Evolutionary conservation across 2,329 filamentous ascomycete species (phyloP), one percentile per base, ranked within the genome.

Genomic region (Aspergillus sojae): DNA sequence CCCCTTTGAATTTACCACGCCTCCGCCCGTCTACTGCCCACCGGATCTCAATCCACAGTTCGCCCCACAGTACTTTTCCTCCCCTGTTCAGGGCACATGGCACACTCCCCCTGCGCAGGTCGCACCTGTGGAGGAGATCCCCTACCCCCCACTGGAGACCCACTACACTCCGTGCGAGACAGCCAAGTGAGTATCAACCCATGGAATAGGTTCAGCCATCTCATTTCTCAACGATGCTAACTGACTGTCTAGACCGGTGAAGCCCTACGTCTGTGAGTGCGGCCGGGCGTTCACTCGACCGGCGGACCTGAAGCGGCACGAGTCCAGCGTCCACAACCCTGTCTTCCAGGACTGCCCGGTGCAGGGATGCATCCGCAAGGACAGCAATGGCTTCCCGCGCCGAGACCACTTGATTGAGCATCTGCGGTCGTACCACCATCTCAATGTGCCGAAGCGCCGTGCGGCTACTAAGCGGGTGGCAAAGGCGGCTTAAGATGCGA

Each of bases 371-470:
- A 71, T 74, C 46, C 79, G 83, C 19, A 84, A 83, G 68, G 79
- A 78, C 5, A 70, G 66, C 46, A 75, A 80, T 63, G 86, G 85
- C 0, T 88, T 88, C 68, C 83, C 83, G 5, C 79, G 86, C 6
- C 78, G 81, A 58, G 86, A 89, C 68, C 86, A 88, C 69, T 76
- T 87, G 46, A 79, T 79, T 45, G 86, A 88, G 69, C 86, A 89
- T 71, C 72, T 85, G 58, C 77, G 86, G 58, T 84, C 84, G 50
- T 86, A 82, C 64, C 86, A 88, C 70, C 80, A 83, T 60, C 72
- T 81, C 53, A 77, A 83, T 39, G 71, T 82, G 21, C 77, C 79
- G 3, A 80, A 81, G 70, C 77, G 78, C 1, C 68, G 71, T 30
- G 48, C 48, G 16, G 68, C 71, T 16, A 70, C 73, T 60, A 77